Evolutionary conservation across 176 grass and related monocot genomes (phyloP).

Genomic region (Typha latifolia): DNA sequence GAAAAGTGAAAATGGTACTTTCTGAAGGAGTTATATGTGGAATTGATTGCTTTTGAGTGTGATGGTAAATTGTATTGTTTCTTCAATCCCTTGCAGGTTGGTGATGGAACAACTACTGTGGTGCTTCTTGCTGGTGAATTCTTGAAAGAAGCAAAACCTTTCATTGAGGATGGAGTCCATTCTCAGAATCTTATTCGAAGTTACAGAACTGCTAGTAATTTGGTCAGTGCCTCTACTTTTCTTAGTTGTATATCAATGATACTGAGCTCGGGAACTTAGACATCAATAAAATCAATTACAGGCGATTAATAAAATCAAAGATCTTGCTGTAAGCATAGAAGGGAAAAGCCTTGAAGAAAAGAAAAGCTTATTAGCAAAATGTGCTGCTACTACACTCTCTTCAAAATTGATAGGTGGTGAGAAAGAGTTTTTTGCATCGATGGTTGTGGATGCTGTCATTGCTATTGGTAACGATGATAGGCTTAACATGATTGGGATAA

Average conservation of each 20-base stretch:
- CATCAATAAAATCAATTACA: slow-evolving; percentile 21
- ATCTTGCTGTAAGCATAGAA: slow-evolving; percentile 93
- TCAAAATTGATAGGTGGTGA: slow-evolving; percentile 89
- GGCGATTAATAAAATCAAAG: slow-evolving; percentile 81
- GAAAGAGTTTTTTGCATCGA: slow-evolving; percentile 87
- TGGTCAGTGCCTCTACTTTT: slow-evolving; percentile 31
- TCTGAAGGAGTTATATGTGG: too few species aligned
- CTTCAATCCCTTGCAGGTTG: slow-evolving; percentile 41
- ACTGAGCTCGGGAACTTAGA: background rate
- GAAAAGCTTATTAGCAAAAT: slow-evolving; percentile 75
- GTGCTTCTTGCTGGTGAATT: slow-evolving; percentile 95
- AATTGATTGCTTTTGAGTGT: too few species aligned
- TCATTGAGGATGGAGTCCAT: slow-evolving; percentile 92
- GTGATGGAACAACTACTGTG: slow-evolving; percentile 98
- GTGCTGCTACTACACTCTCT: slow-evolving; percentile 85
- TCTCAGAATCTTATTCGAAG: slow-evolving; percentile 79
- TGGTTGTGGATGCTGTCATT: slow-evolving; percentile 92
- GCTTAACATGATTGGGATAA: slow-evolving; percentile 85
- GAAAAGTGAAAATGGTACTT: too few species aligned
- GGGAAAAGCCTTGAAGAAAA: slow-evolving; percentile 91
- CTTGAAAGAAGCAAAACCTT: slow-evolving; percentile 93
- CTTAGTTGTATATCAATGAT: background rate
- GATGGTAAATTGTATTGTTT: background rate
- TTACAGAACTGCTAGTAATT: slow-evolving; percentile 48
- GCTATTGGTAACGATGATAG: slow-evolving; percentile 85